Evolutionary conservation across 441 rosid species (phyloP), one percentile per base, ranked within the genome.

Genomic region (Bruguiera hainesii): DNA sequence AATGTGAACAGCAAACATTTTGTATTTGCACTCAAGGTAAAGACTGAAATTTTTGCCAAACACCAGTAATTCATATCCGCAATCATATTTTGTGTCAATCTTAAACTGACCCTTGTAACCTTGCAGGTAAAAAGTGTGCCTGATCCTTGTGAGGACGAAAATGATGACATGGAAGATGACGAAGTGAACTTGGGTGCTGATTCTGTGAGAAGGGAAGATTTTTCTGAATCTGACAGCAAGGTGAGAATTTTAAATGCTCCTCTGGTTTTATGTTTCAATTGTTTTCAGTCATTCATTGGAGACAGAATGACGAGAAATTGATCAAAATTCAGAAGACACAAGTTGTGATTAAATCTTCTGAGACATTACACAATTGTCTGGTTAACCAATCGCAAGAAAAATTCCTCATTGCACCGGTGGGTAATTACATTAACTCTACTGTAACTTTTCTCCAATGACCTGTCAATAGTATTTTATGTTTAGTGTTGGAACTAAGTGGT

Each of bases 1-100:
- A 85, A 96, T 72, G 99, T 96, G 71, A 89, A 93, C 81, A 93
- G 96, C 92, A 93, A 87, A 73, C 98, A 93, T 82, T 84, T 90
- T 71, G 88, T 91, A 56, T 81, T 94, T 75, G 87, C 93, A 55
- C 85, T 93, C 31, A 94, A 88, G 96, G 96, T 84, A 77, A 78
- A 69, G 65, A 16, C 64, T 67, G 21, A 65, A 65, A 46, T 60
- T 42, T 52, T 60, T 50, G 29, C 55, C 49, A 55, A 37, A 13
- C 61, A 37, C 55, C 42, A 51, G 26, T 16, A 52, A 39, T 33
- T 72, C 28, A 51, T 33, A 49, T 61, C 7, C 21, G 8, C 46
- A 55, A 39, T 39, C 46, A 39, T 39, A 11, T n/a, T 39, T 18
- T 7, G 46, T 42, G 48, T 67, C 66, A 52, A 26, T 4, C 28